Percentiles rank a stretch among this genome's conserved stretches.
These are phyloP conservation scores for Didymella arachidicola DNA, from an alignment of 2,329 filamentous ascomycete genomes.

Conservation along the genomic window DNA sequence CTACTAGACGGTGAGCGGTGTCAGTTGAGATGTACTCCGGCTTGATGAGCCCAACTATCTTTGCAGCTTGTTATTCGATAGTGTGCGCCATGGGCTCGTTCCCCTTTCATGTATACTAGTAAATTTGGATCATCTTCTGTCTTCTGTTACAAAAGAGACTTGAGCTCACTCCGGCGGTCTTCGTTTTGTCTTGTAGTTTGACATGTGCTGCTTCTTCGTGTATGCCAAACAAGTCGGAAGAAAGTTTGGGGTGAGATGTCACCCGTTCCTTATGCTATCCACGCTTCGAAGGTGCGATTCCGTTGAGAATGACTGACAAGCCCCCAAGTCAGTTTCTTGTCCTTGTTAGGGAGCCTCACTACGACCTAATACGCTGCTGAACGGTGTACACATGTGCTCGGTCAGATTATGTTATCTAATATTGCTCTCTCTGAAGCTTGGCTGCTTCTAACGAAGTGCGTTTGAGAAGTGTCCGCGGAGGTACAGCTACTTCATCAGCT, in stretches of 20 bases:
- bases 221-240: not conserved
- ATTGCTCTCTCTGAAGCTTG: not conserved
- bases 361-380: not conserved
- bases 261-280: not conserved
- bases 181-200: not conserved
- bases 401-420: not conserved
- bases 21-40: not conserved
- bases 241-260: not conserved
- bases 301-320: not conserved
- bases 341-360: not conserved
- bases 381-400: not conserved
- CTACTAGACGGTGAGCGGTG: not conserved
- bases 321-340: not conserved
- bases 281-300: not conserved
- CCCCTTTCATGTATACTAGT: not conserved
- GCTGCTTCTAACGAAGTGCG: not conserved
- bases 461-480: conserved; percentile 7
- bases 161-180: not conserved
- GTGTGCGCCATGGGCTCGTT: not conserved
- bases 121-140: not conserved
- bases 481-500: not conserved
- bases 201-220: not conserved
- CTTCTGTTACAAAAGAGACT: not conserved
- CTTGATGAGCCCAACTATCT: not conserved
- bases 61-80: not conserved